These are phyloP conservation scores for Aspergillus novofumigatus DNA, from an alignment of 2,329 filamentous ascomycete genomes.

Conservation along the genomic window DNA sequence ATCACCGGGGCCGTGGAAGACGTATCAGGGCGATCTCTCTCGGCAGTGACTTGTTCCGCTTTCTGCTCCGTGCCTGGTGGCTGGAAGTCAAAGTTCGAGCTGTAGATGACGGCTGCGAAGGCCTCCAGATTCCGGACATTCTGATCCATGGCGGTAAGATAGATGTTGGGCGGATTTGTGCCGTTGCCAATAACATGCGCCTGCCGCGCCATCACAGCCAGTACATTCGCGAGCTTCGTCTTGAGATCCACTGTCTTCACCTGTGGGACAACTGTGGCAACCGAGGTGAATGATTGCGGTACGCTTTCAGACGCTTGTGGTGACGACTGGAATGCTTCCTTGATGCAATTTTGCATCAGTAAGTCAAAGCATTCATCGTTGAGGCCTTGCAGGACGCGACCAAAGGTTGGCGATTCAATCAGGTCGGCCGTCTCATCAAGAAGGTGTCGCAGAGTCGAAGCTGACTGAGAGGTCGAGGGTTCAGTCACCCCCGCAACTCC, in stretches of 20 bases:
- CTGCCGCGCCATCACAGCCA: conserved; percentile 86
- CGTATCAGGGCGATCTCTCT: conserved; percentile 7
- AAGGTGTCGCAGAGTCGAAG: conserved; percentile 66
- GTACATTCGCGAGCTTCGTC: conserved; percentile 78
- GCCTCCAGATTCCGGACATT: conserved; percentile 46
- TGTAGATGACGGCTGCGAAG: conserved; percentile 48
- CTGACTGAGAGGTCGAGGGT: conserved; percentile 33
- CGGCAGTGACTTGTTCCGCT: conserved; percentile 7
- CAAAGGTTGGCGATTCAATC: conserved; percentile 88
- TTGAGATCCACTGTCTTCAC: conserved; percentile 40
- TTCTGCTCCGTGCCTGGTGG: conserved; percentile 22
- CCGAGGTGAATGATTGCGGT: conserved; percentile 39
- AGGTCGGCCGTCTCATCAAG: conserved; percentile 95
- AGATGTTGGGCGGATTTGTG: conserved; percentile 42
- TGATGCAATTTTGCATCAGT: conserved; percentile 75
- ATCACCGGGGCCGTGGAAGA: conserved; percentile 19
- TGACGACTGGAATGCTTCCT: conserved; percentile 66
- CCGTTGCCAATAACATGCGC: conserved; percentile 84
- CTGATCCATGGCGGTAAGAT: conserved; percentile 42
- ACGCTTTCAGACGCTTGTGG: conserved; percentile 40
- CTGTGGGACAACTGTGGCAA: conserved; percentile 38
- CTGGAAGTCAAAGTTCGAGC: conserved; percentile 43
- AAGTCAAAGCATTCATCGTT: conserved; percentile 84
- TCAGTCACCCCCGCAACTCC: conserved; percentile 57
- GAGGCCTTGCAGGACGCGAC: conserved; percentile 76